A percentile compares a stretch with the other conserved stretches of the same genome.
Evolutionary conservation across 2,329 filamentous ascomycete species (phyloP).

Genomic region (Cladosporium halotolerans): DNA sequence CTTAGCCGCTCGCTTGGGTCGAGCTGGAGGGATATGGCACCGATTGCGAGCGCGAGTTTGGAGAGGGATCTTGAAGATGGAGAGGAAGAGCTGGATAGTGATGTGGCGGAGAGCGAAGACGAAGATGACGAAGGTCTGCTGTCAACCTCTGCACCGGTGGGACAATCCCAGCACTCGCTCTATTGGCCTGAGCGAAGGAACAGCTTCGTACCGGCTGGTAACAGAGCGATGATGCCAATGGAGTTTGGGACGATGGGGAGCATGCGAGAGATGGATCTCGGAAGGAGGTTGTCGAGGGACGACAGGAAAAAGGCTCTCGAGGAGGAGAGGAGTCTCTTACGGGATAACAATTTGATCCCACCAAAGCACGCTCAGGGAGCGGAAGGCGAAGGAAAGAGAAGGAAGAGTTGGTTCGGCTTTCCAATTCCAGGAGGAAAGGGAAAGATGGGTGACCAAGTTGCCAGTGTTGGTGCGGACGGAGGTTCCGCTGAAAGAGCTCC

Average conservation of each 20-base stretch:
- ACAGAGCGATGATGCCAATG: conserved; percentile 47
- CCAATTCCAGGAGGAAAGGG: conserved; percentile 4
- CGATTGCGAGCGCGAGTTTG: conserved; percentile 18
- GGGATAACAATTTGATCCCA: conserved; percentile 52
- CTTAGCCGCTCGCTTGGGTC: conserved; percentile 8
- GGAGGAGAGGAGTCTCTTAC: conserved; percentile 51
- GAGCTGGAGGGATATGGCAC: conserved; percentile 8
- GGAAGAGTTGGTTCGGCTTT: conserved; percentile 8
- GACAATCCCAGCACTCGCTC: conserved; percentile 37
- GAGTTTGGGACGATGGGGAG: conserved; percentile 49
- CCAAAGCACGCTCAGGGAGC: conserved; percentile 34
- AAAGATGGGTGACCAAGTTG: not conserved
- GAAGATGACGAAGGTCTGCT: conserved; percentile 6
- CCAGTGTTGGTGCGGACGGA: not conserved
- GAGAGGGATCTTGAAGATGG: conserved; percentile 19
- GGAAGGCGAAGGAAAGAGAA: conserved; percentile 1
- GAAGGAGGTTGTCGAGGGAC: conserved; percentile 35
- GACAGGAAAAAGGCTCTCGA: conserved; percentile 46
- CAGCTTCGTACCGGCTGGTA: conserved; percentile 64
- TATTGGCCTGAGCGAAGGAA: conserved; percentile 66
- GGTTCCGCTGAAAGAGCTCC: conserved; percentile 16
- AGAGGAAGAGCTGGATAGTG: conserved; percentile 12
- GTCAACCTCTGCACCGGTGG: conserved; percentile 10
- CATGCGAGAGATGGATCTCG: conserved; percentile 38
- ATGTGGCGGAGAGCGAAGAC: not conserved